These are phyloP conservation scores for Lachancea sp. DNA, from an alignment of 805 yeast species.

Conservation along the genomic window DNA sequence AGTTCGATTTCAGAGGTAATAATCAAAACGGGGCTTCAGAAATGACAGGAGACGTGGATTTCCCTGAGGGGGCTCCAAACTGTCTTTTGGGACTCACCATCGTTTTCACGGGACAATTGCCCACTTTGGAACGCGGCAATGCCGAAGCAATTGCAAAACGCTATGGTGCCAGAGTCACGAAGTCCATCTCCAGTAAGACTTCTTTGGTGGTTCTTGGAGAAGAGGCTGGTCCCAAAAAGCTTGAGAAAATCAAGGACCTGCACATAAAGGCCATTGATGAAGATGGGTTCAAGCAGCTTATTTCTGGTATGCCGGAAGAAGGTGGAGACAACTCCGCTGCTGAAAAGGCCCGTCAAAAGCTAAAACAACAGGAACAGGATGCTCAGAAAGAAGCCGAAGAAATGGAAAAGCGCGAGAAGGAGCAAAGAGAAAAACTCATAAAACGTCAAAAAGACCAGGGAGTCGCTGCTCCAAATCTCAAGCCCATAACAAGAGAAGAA, in stretches of 20 bases:
- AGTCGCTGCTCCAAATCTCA: conserved; percentile 13
- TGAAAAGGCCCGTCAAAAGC: conserved; percentile 59
- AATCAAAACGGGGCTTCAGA: conserved; percentile 33
- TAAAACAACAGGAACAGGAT: conserved; percentile 57
- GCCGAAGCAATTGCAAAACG: conserved; percentile 71
- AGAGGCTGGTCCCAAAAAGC: conserved; percentile 96
- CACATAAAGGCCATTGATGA: conserved; percentile 79
- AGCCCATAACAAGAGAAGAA: conserved; percentile 27
- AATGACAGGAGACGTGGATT: conserved; percentile 31
- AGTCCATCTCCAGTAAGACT: conserved; percentile 79
- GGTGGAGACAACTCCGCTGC: conserved; percentile 88
- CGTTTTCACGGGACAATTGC: conserved; percentile 88
- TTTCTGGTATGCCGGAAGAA: conserved; percentile 76
- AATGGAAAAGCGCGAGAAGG: conserved; percentile 43
- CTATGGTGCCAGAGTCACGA: conserved; percentile 88
- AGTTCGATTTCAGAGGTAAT: conserved; percentile 53
- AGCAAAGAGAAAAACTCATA: conserved; percentile 36
- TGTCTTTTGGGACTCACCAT: conserved; percentile 85
- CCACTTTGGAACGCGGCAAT: conserved; percentile 67
- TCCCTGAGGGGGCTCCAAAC: conserved; percentile 80
- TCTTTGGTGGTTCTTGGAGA: conserved; percentile 85
- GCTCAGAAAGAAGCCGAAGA: conserved; percentile 48
- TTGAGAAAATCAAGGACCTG: conserved; percentile 66
- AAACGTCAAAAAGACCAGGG: conserved; percentile 25
- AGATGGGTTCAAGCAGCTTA: conserved; percentile 72